A percentile compares a stretch with the other conserved stretches of the same genome.
Conservation (phyloP, 768 basidiomycete species). For the Macrolepiota albuminosa region DNA sequence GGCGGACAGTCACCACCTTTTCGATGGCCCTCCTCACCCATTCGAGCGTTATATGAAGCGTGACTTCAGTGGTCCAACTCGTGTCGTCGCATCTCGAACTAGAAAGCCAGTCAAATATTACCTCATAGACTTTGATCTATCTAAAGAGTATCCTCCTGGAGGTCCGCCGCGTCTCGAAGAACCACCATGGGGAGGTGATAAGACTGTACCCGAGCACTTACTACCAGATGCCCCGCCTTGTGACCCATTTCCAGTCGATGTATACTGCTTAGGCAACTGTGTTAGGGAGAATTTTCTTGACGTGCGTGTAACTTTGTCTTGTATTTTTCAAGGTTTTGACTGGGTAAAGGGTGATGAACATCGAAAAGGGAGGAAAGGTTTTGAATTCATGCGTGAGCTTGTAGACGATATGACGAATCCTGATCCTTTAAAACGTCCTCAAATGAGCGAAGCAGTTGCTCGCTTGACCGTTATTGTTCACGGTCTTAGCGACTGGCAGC, state of each 20-base stretch:
- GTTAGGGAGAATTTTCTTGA: no score
- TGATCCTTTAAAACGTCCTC: background rate
- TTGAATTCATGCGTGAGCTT: background rate
- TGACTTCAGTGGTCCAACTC: conserved; percentile 1
- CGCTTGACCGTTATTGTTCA: background rate
- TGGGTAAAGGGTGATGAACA: background rate
- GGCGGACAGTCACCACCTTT: conserved; percentile 12
- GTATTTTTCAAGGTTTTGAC: background rate
- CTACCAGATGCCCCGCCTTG: conserved; percentile 1
- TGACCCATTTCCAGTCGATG: conserved; percentile 5
- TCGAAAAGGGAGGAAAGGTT: background rate
- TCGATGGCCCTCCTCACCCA: conserved; percentile 8
- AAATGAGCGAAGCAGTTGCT: background rate
- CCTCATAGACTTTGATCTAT: conserved; percentile 19
- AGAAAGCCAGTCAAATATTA: conserved; percentile 5
- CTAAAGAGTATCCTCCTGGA: conserved; percentile 12
- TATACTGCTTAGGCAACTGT: conserved; percentile 5
- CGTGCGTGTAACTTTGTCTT: no score
- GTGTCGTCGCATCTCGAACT: conserved; percentile 12
- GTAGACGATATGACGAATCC: background rate
- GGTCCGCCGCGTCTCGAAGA: conserved; percentile 1
- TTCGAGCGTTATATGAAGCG: conserved; percentile 1
- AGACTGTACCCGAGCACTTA: conserved; percentile 1
- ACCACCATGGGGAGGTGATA: conserved; percentile 4
- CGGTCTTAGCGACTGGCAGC: background rate